Evolutionary conservation across 1,284 basidiomycete genomes (phyloP).

Genomic region (Ceratobasidium sp.): DNA sequence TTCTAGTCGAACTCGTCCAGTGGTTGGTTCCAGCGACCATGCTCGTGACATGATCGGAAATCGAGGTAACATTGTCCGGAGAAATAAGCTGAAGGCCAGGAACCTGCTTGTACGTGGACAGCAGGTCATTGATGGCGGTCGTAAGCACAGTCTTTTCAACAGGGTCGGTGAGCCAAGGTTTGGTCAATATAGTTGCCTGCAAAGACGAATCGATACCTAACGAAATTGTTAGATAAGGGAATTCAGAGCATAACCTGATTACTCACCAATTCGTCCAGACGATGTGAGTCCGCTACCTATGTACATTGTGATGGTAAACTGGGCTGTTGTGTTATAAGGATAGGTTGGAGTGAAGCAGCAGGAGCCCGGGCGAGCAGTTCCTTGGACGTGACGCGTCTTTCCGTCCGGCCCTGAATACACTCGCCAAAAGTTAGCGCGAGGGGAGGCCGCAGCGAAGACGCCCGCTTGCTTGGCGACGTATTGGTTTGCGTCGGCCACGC

Average conservation of each 20-base stretch:
- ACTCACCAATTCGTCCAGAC: constrained; percentile 69
- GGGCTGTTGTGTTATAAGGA: constrained; percentile 66
- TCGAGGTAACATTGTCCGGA: constrained; percentile 66
- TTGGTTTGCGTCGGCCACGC: constrained; percentile 68
- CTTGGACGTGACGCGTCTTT: constrained; percentile 69
- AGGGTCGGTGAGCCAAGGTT: constrained; percentile 73
- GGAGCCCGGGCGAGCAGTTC: constrained; percentile 74
- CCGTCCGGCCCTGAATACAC: constrained; percentile 65
- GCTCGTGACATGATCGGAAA: constrained; percentile 57
- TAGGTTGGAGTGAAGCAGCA: constrained; percentile 67
- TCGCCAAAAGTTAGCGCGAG: constrained; percentile 74
- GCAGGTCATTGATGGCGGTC: constrained; percentile 64
- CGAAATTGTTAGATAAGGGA: background rate
- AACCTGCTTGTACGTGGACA: constrained; percentile 57
- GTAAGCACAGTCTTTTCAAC: constrained; percentile 68
- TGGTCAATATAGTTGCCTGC: constrained; percentile 64
- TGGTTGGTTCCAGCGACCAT: constrained; percentile 67
- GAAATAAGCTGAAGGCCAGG: constrained; percentile 68
- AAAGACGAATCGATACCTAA: constrained; percentile 63
- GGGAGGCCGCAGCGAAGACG: constrained; percentile 71
- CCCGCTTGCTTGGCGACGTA: constrained; percentile 69
- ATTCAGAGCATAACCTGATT: background rate
- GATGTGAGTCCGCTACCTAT: constrained; percentile 70
- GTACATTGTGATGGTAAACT: constrained; percentile 74
- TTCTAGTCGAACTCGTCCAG: constrained; percentile 70